Evolutionary conservation across 1,139 yeast genomes (phyloP).

Genomic region (Scheffersomyces cryptocercus): DNA sequence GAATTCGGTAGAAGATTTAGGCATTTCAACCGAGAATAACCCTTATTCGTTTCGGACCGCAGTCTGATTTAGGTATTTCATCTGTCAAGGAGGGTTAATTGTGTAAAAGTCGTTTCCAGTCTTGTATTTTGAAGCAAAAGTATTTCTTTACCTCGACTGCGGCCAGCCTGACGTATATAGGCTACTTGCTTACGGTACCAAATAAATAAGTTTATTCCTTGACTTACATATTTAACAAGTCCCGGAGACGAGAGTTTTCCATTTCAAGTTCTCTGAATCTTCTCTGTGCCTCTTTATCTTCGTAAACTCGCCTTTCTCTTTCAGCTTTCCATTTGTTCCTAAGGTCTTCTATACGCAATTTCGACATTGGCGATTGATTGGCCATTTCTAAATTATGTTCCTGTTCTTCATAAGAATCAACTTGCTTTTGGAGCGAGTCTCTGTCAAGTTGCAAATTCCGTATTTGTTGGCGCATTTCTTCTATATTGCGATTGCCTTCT

Average conservation of each 20-base stretch:
- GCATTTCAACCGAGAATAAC: no score
- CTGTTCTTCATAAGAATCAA: constrained; percentile 15
- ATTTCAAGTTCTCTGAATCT: constrained; percentile 55
- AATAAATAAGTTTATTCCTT: no score
- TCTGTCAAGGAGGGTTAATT: no score
- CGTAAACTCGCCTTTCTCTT: constrained; percentile 66
- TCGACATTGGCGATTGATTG: constrained; percentile 34
- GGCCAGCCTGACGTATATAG: no score
- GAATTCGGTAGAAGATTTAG: no score
- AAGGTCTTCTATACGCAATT: constrained; percentile 59
- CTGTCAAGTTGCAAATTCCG: constrained; percentile 30
- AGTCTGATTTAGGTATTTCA: no score
- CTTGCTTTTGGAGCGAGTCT: constrained; percentile 23
- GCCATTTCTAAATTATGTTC: constrained; percentile 11
- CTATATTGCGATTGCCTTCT: constrained; percentile 20
- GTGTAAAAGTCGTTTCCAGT: no score
- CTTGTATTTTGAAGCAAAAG: no score
- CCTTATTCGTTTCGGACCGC: no score
- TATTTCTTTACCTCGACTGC: no score
- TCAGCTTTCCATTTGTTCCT: constrained; percentile 69
- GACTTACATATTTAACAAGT: constrained; percentile 3
- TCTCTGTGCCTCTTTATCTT: constrained; percentile 53
- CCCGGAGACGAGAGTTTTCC: constrained; percentile 50
- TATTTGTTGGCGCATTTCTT: constrained; percentile 31
- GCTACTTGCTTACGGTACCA: no score